phyloP scores from a whole-genome alignment of 805 yeast genomes.

The Candida maesae region DNA sequence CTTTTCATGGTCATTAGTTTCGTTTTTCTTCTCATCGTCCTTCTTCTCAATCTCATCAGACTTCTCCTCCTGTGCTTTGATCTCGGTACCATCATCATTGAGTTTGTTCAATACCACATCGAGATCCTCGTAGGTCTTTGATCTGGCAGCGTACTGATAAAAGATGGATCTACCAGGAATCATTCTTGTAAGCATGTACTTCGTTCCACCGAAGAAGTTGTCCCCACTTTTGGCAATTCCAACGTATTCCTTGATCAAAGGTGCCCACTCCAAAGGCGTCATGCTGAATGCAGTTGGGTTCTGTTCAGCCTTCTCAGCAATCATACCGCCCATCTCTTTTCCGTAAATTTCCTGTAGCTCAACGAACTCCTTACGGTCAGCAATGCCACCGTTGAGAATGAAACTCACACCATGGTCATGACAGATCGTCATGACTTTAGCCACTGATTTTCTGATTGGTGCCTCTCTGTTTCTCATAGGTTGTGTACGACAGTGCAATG shows the following conservation, averaged over 20 bases:
- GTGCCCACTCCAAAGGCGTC: conserved; percentile 47
- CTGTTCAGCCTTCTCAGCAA: conserved; percentile 85
- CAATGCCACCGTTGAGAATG: conserved; percentile 78
- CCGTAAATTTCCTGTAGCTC: conserved; percentile 50
- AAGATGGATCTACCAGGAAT: conserved; percentile 69
- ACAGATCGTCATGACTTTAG: conserved; percentile 59
- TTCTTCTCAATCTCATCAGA: not conserved
- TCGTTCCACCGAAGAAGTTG: conserved; percentile 69
- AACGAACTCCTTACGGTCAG: conserved; percentile 48
- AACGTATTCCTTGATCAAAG: conserved; percentile 52
- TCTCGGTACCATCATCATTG: conserved; percentile 20
- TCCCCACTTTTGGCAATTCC: conserved; percentile 50
- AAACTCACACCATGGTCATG: conserved; percentile 61
- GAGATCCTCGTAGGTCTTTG: conserved; percentile 53
- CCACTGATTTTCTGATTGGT: conserved; percentile 70
- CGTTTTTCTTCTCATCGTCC: not conserved
- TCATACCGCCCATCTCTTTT: conserved; percentile 81
- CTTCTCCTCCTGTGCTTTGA: not conserved
- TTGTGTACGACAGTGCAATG: conserved; percentile 88
- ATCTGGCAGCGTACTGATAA: conserved; percentile 52
- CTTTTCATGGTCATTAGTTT: conserved; percentile 8
- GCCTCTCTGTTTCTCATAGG: conserved; percentile 84
- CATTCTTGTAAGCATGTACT: conserved; percentile 74
- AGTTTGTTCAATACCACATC: conserved; percentile 23
- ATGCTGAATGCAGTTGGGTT: conserved; percentile 73